Evolutionary conservation across 1,284 basidiomycete genomes (phyloP).

Genomic region (Malassezia yamatoensis): DNA sequence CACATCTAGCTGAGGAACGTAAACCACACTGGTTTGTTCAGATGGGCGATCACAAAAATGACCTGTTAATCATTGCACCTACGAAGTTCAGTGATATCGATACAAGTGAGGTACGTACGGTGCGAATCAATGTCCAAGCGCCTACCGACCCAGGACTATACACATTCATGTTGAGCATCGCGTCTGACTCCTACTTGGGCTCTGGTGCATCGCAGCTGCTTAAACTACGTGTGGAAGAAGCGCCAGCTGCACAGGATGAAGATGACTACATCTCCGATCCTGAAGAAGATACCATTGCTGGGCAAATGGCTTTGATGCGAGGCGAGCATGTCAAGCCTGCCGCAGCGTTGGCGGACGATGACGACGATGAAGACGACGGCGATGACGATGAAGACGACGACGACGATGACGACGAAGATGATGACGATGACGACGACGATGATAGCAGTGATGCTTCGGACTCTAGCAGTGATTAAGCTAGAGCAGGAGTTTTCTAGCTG

Average conservation of each 20-base stretch:
- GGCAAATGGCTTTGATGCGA: conserved; percentile 96
- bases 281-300: conserved; percentile 60
- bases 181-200: conserved; percentile 77
- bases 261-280: conserved; percentile 48
- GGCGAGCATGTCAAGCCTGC: conserved; percentile 68
- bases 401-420: conserved; percentile 17
- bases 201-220: conserved; percentile 55
- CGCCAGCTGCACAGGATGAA: conserved; percentile 41
- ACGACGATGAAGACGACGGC: conserved; percentile 50
- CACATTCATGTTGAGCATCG: conserved; percentile 75
- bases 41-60: conserved; percentile 78
- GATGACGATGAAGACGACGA: conserved; percentile 37
- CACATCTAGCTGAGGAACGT: conserved; percentile 64
- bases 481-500: background rate
- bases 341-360: conserved; percentile 47
- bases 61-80: conserved; percentile 82
- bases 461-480: background rate
- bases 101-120: conserved; percentile 62
- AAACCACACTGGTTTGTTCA: conserved; percentile 52
- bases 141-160: conserved; percentile 74
- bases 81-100: conserved; percentile 60
- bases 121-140: conserved; percentile 88
- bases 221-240: conserved; percentile 57
- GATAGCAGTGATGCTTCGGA: conserved; percentile 18
- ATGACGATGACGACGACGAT: conserved; percentile 9